phyloP scores from a whole-genome alignment of 495 filamentous ascomycete genomes.

The Hyaloscypha finlandica region DNA sequence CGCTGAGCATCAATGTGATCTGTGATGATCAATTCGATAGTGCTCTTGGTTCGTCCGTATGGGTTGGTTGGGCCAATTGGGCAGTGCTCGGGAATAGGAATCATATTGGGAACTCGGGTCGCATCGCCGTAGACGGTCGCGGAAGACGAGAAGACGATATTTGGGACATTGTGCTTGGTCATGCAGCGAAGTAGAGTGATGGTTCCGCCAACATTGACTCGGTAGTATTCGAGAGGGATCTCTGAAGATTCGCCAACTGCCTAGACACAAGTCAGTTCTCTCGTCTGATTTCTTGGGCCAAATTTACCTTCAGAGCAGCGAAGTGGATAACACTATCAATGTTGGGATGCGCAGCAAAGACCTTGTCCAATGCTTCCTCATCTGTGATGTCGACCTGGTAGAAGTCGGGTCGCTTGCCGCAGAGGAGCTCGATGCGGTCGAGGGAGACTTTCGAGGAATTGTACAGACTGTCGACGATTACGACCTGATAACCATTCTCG shows the following conservation, averaged over 20 bases:
- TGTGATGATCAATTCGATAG: conserved; percentile 86
- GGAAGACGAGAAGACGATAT: conserved; percentile 96
- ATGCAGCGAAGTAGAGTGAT: conserved; percentile 86
- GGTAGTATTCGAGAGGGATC: conserved; percentile 96
- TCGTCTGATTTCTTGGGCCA: neutral
- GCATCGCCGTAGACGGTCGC: conserved; percentile 98
- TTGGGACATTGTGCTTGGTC: conserved; percentile 84
- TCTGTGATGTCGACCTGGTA: conserved; percentile 86
- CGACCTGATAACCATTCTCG: conserved; percentile 91
- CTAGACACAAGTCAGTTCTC: conserved; percentile 43
- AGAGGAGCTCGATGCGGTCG: conserved; percentile 91
- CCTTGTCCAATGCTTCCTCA: conserved; percentile 76
- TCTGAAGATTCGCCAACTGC: conserved; percentile 95
- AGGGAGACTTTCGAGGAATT: conserved; percentile 90
- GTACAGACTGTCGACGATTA: conserved; percentile 93
- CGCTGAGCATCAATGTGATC: conserved; percentile 89
- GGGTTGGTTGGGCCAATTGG: conserved; percentile 96
- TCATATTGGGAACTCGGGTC: conserved; percentile 95
- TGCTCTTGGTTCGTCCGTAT: conserved; percentile 93
- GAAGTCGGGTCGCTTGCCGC: conserved; percentile 85
- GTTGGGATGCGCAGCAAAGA: conserved; percentile 85
- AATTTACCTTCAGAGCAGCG: conserved; percentile 84
- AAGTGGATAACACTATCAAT: conserved; percentile 99
- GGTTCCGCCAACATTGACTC: conserved; percentile 92
- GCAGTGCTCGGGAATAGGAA: conserved; percentile 96